Evolutionary conservation across 306 rosid species (phyloP), one percentile per base, ranked within the genome.

Genomic region (Gastrolobium villosum): DNA sequence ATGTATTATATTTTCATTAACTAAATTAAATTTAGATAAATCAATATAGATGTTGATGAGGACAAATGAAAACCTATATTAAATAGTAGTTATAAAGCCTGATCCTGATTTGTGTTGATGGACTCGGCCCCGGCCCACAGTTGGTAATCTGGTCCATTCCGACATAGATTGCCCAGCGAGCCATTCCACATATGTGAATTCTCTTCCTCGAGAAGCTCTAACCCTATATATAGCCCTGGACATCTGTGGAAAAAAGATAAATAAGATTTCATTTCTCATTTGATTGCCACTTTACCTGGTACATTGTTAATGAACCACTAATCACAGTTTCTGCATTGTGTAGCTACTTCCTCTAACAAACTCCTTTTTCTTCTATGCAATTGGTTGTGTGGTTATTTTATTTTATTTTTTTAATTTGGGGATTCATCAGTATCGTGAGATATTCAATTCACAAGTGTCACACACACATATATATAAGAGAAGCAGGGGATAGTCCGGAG

Each of bases 321-420:
- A 64, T 62, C 81, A 79, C 69, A 74, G 10, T 6, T 59, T 78
- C 10, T 59, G 55, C 62, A 15, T 50, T 57, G 55, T 28, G 62
- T n/a, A 83, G 30, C 78, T 78, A 59, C 80, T 49, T 31, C 65
- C 55, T 72, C 34, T 10, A 10, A 30, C 71, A 28, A 36, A 45
- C 20, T 43, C 30, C 15, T 30, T 44, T 62, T 50, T 15, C 39
- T 10, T 7, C 11, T 41, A 5, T 11, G 10, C 55, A 13, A 30
- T 20, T 76, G 74, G 20, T 41, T 34, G 41, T 8, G 54, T 52
- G 79, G 57, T 15, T 36, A 64, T 32, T 6, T 6, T 59, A 15
- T 7, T 7, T 56, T n/a, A 41, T 5, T n/a, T 46, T 13, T 30
- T 20, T 36, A 2, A 10, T 20, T 20, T 20, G 26, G 26, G 26